Evolutionary conservation across 768 basidiomycete species (phyloP), one percentile per base, ranked within the genome.

Genomic region (Trametes meyenii): DNA sequence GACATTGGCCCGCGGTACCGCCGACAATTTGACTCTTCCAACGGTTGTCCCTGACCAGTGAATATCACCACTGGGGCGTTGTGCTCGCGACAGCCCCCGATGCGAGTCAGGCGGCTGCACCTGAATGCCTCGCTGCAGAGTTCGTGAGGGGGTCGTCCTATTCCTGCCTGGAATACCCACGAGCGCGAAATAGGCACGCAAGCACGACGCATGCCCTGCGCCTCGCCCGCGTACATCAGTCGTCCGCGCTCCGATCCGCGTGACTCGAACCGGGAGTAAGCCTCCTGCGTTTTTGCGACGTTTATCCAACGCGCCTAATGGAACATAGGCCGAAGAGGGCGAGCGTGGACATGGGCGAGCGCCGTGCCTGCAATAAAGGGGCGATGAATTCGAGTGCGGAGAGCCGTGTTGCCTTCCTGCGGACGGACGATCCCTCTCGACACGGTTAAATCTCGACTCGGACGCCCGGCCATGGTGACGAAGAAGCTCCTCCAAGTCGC

Each of bases 211-310:
- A 11, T 13, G 29, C 7, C 23, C 5, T 21, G 45, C 45, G 45
- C 45, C 10, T 29, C 48, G 48, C 48, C 12, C 2, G 4, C 10
- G 5, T 33, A 14, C 14, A 19, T 4, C 42, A 29, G 39, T 29
- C 14, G n/a, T 2, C 12, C 21, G 24, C n/a, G 10, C 2, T 23
- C 14, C 36, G 44, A 36, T 17, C 33, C 54, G 42, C 60, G 50
- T 62, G 55, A 62, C 21, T 23, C 17, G 14, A 17, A n/a, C n/a
- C 6, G 54, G 4, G 13, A 16, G 33, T 10, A n/a, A 24, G 39
- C 33, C 44, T 46, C 42, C 57, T 42, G 19, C 11, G 29, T 55
- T 63, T 63, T 50, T 7, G 57, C 62, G 62, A 63, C 52, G 57
- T 58, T 63, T 55, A 53, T 58, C 61, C 61, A 51, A 44, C 33